Evolutionary conservation across 306 rosid species (phyloP).

Genomic region (Malus sylvestris): DNA sequence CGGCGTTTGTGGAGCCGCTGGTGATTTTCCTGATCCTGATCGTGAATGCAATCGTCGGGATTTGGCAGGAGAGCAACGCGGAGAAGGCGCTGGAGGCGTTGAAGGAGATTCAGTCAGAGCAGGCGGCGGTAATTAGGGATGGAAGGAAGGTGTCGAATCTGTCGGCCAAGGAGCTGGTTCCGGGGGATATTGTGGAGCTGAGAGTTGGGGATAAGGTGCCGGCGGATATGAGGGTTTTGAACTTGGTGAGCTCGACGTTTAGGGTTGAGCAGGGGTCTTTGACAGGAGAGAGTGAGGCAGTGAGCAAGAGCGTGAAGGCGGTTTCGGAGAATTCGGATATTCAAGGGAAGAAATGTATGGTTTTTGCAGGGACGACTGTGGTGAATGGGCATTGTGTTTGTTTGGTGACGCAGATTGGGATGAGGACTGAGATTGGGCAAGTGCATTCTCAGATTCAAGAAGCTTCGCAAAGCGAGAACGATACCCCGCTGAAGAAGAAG

Average conservation of each 20-base stretch:
- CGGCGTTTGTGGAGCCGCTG: conserved; percentile 30
- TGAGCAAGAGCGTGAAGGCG: conserved; percentile 26
- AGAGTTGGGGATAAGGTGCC: conserved; percentile 31
- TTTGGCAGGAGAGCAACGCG: conserved; percentile 92
- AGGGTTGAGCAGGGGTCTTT: conserved; percentile 27
- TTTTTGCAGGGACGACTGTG: conserved; percentile 67
- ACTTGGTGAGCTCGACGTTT: conserved; percentile 21
- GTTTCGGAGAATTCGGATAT: conserved; percentile 26
- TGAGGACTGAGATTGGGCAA: conserved; percentile 66
- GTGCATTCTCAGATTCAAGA: conserved; percentile 68
- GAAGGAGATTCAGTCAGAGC: conserved; percentile 86
- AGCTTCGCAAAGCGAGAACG: conserved; percentile 55
- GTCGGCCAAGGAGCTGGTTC: conserved; percentile 73
- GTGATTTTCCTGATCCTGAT: conserved; percentile 32
- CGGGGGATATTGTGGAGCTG: conserved; percentile 40
- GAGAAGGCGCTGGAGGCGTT: conserved; percentile 89
- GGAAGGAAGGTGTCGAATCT: conserved; percentile 23
- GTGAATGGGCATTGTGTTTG: conserved; percentile 66
- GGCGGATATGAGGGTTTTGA: conserved; percentile 30
- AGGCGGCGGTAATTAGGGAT: conserved; percentile 53
- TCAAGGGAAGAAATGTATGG: conserved; percentile 42
- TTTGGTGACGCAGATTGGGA: conserved; percentile 58
- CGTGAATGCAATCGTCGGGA: conserved; percentile 57
- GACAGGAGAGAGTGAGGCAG: conserved; percentile 37
- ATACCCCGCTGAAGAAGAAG: conserved; percentile 70